phyloP scores from a whole-genome alignment of 2,329 filamentous ascomycete species.

The Beauveria rudraprayagi region DNA sequence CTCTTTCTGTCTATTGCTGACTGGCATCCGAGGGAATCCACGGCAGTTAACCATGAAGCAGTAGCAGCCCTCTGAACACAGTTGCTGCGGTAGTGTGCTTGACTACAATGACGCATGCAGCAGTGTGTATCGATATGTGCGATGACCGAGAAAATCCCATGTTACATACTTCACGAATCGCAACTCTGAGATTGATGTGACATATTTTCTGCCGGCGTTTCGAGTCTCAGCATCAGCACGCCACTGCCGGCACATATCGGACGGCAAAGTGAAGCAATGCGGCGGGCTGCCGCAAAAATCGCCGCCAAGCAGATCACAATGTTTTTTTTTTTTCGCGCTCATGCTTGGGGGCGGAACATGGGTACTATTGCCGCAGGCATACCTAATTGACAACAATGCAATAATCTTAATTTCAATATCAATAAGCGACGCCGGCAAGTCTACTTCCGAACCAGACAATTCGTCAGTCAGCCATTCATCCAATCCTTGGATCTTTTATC shows the following conservation, averaged over 20 bases:
- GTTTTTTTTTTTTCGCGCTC: neutral
- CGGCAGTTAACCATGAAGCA: neutral
- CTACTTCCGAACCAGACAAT: neutral
- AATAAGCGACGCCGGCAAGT: neutral
- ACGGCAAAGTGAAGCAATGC: neutral
- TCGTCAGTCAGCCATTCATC: neutral
- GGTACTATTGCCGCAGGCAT: slow-evolving; percentile 1
- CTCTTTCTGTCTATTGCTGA: neutral
- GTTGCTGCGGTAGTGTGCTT: neutral
- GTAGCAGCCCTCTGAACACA: neutral
- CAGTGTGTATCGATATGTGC: neutral
- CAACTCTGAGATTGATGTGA: neutral
- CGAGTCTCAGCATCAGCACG: neutral
- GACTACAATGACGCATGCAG: neutral
- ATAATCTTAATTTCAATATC: neutral
- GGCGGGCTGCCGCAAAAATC: neutral
- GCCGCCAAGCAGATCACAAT: neutral
- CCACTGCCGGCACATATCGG: neutral
- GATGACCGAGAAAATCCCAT: neutral
- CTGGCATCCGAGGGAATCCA: neutral
- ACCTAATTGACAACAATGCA: neutral
- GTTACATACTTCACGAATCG: neutral
- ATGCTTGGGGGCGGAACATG: slow-evolving; percentile 8
- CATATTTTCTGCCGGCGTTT: neutral
- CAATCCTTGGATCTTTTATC: neutral